Evolutionary conservation across 2,329 filamentous ascomycete genomes (phyloP).

Genomic region (Diaporthe australafricana): DNA sequence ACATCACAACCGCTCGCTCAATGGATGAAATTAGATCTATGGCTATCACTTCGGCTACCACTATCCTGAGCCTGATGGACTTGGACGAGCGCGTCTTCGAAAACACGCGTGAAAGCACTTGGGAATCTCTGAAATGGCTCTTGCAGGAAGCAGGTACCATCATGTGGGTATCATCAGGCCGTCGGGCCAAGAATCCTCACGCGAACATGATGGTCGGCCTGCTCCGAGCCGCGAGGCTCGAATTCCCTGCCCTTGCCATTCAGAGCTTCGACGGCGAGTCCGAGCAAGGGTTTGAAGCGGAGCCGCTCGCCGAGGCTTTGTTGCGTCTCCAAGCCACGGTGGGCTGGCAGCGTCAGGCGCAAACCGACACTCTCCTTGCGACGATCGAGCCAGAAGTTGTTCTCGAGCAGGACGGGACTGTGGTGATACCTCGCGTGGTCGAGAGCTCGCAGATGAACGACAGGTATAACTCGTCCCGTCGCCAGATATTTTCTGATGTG

Average conservation of each 20-base stretch:
- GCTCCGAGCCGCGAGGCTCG: slow-evolving; percentile 36
- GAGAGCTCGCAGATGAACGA: not conserved
- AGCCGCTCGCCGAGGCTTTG: slow-evolving; percentile 27
- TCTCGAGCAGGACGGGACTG: not conserved
- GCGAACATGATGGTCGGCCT: slow-evolving; percentile 41
- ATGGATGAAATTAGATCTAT: not conserved
- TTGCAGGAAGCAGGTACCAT: slow-evolving; percentile 23
- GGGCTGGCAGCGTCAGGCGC: too few relatives aligned
- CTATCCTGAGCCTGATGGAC: not conserved
- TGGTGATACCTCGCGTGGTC: not conserved
- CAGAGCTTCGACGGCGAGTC: slow-evolving; percentile 41
- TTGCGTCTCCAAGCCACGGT: slow-evolving; percentile 29
- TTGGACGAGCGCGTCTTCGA: not conserved
- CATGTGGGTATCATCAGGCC: slow-evolving; percentile 41
- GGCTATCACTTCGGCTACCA: not conserved
- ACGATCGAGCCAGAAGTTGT: not conserved
- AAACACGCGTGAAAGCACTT: not conserved
- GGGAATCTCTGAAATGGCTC: slow-evolving; percentile 36
- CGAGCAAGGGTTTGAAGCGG: not conserved
- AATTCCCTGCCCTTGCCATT: slow-evolving; percentile 39
- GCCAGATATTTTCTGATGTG: not conserved
- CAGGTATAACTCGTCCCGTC: not conserved
- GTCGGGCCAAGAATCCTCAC: slow-evolving; percentile 33
- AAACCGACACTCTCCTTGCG: not conserved
- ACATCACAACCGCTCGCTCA: not conserved